These are phyloP conservation scores for Agaricus blazei DNA, from an alignment of 768 basidiomycete genomes.

Conservation along the genomic window DNA sequence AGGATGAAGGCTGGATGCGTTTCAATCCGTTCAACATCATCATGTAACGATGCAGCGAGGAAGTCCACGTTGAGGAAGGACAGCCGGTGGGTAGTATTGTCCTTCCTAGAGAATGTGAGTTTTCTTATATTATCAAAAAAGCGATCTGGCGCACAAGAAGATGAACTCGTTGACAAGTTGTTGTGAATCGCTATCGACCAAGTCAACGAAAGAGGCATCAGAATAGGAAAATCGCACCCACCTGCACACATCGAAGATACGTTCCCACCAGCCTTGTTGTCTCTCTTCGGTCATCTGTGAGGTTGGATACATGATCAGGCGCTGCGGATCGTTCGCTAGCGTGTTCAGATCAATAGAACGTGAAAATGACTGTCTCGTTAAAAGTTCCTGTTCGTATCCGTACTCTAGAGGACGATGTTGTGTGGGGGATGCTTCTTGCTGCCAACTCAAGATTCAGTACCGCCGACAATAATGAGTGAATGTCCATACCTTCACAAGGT, in stretches of 20 bases:
- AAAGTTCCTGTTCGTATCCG: background rate
- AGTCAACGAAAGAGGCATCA: slow-evolving; percentile 2
- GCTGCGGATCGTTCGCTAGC: slow-evolving; percentile 10
- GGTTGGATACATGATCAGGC: slow-evolving; percentile 28
- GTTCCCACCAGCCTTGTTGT: slow-evolving; percentile 40
- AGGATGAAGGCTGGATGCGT: slow-evolving; percentile 73
- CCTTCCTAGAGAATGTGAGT: slow-evolving; percentile 40
- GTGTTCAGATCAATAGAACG: slow-evolving; percentile 6
- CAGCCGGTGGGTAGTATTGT: slow-evolving; percentile 59
- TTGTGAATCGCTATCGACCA: slow-evolving; percentile 8
- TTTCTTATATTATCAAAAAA: background rate
- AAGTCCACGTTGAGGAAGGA: slow-evolving; percentile 60
- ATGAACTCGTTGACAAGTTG: slow-evolving; percentile 21
- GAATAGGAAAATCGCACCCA: slow-evolving; percentile 16
- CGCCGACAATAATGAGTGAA: background rate
- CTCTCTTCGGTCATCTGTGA: slow-evolving; percentile 28
- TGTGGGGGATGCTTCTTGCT: slow-evolving; percentile 10
- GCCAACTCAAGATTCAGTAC: slow-evolving; percentile 5
- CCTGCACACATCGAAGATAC: slow-evolving; percentile 32
- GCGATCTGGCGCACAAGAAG: slow-evolving; percentile 20
- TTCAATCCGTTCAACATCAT: slow-evolving; percentile 43
- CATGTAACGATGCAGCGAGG: slow-evolving; percentile 47
- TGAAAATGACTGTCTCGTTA: background rate
- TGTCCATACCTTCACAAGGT: slow-evolving; percentile 9
- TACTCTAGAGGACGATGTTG: slow-evolving; percentile 3